These are phyloP conservation scores for Mollisiaceae sp. DNA, from an alignment of 2,329 filamentous ascomycete genomes.

Conservation along the genomic window DNA sequence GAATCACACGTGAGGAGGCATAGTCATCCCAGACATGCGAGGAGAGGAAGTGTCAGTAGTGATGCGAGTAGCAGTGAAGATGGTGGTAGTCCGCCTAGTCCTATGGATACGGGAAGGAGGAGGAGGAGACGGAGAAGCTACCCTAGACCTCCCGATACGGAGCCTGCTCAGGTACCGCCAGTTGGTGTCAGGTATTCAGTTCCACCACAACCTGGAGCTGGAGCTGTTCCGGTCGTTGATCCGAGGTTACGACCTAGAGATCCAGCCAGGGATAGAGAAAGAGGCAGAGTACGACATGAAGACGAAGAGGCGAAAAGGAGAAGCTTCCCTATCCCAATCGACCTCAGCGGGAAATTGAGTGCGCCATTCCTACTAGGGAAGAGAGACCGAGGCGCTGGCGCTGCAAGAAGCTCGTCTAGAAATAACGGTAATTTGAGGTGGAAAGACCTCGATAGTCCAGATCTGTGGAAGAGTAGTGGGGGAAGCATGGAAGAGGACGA, in stretches of 20 bases:
- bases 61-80: constrained; percentile 34
- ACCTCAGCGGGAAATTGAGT: constrained; percentile 39
- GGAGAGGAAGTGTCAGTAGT: constrained; percentile 30
- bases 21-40: constrained; percentile 51
- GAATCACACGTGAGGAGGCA: constrained; percentile 48
- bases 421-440: constrained; percentile 28
- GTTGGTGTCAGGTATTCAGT: constrained; percentile 20
- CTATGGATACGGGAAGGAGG: constrained; percentile 16
- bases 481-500: constrained; percentile 27
- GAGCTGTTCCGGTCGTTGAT: constrained; percentile 18
- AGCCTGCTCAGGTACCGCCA: constrained; percentile 6
- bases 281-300: constrained; percentile 42
- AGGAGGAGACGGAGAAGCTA: constrained; percentile 48
- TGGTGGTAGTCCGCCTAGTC: constrained; percentile 25
- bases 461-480: constrained; percentile 35
- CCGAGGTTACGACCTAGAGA: constrained; percentile 16
- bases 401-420: constrained; percentile 33
- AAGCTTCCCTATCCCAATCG: constrained; percentile 37
- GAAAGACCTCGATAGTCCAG: constrained; percentile 30
- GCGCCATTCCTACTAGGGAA: constrained; percentile 43
- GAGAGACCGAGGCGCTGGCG: constrained; percentile 39
- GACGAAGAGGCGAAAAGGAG: constrained; percentile 33
- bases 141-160: constrained; percentile 10
- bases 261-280: constrained; percentile 22
- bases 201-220: constrained; percentile 13